A percentile compares a stretch with the other conserved stretches of the same genome.
Conservation (phyloP, 257 asterid genomes). For the Misopates orontium region DNA sequence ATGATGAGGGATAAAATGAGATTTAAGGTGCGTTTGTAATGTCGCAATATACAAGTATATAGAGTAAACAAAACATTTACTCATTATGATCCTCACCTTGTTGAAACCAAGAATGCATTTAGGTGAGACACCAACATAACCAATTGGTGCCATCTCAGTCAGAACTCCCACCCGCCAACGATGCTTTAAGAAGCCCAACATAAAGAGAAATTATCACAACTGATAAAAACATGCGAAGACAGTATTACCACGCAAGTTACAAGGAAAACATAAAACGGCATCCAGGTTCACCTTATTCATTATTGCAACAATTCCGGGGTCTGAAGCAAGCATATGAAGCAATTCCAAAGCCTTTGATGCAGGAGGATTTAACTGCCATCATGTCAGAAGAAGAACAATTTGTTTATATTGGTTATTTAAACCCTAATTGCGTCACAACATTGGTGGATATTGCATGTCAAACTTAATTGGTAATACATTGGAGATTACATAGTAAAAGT, state of each 20-base stretch:
- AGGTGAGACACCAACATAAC: constrained; percentile 91
- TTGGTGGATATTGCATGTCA: background rate
- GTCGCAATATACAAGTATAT: background rate
- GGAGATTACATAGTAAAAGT: background rate
- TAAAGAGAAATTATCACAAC: constrained; percentile 31
- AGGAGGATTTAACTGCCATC: constrained; percentile 80
- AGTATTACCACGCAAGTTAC: constrained; percentile 20
- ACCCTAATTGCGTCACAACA: background rate
- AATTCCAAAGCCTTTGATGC: constrained; percentile 71
- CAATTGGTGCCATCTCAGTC: constrained; percentile 97
- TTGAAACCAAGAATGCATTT: constrained; percentile 89
- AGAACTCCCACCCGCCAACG: constrained; percentile 89
- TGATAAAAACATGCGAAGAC: background rate
- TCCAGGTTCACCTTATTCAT: constrained; percentile 77
- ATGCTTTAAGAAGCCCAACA: constrained; percentile 58
- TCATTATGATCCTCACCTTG: constrained; percentile 53
- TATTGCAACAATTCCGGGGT: constrained; percentile 90
- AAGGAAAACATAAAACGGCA: constrained; percentile 13
- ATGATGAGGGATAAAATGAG: no score
- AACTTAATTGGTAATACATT: background rate
- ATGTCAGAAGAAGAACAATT: constrained; percentile 23
- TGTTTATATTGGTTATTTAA: constrained; percentile 10
- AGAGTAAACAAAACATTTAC: constrained; percentile 7
- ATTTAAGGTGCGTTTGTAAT: background rate
- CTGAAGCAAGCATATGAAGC: constrained; percentile 96